These are phyloP conservation scores for Hippophae rhamnoides DNA, from an alignment of 306 rosid species.

Conservation along the genomic window DNA sequence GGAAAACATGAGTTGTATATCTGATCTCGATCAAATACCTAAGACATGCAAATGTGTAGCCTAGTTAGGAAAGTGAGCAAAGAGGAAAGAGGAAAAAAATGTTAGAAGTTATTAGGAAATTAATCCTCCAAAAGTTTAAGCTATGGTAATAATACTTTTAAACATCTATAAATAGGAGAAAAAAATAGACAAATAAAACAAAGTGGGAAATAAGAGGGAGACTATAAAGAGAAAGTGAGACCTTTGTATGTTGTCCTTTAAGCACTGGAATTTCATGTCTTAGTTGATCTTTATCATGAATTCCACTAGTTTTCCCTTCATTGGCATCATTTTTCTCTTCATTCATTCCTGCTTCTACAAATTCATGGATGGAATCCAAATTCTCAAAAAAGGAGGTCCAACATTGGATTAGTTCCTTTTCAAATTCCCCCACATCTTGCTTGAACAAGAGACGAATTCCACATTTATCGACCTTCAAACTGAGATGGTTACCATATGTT, in stretches of 20 bases:
- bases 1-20: not conserved
- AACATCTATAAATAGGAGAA: too few species aligned
- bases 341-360: not conserved
- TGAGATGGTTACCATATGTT: not conserved
- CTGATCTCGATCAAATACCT: constrained; percentile 3
- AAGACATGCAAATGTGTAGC: not conserved
- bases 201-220: too few species aligned
- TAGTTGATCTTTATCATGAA: not conserved
- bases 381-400: constrained; percentile 10
- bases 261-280: not conserved
- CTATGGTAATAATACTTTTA: too few species aligned
- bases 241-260: too few species aligned
- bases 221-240: too few species aligned
- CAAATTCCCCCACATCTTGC: constrained; percentile 9
- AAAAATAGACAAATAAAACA: too few species aligned
- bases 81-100: not conserved
- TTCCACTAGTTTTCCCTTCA: too few species aligned
- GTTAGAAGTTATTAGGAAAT: not conserved
- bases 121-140: too few species aligned
- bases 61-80: not conserved
- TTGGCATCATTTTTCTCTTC: not conserved
- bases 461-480: not conserved
- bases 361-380: not conserved
- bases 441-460: constrained; percentile 3
- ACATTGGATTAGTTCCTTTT: not conserved